Evolutionary conservation across 495 filamentous ascomycete genomes (phyloP), one percentile per base, ranked within the genome.

Genomic region (Trichoderma gamsii): DNA sequence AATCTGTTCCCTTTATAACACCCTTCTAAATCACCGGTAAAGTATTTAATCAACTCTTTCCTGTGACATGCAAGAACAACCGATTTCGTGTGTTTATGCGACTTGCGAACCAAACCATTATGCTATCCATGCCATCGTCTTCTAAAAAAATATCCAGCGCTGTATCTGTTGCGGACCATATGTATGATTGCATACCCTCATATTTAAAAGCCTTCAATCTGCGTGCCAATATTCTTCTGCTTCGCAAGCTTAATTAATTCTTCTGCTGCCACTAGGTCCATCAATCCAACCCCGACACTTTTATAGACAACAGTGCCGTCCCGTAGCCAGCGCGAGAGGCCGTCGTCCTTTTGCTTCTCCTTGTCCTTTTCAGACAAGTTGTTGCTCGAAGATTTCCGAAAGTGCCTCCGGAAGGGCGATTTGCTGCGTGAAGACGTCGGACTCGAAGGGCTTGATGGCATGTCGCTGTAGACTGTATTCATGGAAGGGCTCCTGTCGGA

Each of bases 291-390:
- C 1, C 91, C 91, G 11, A 95, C 91, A 72, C 86, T 88, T 81
- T 94, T 94, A 73, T 91, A 95, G 27, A 95, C 87, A 43, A 96
- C 91, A 78, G 96, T 97, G 2, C 94, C 94, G 27, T 78, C 82
- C 67, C 87, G 80, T 69, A 96, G 76, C 91, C 92, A 95, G 25
- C 87, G 82, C 76, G 52, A 41, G 29, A 61, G n/a, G 21, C 4
- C 52, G 43, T 67, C 66, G n/a, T 67, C 66, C 49, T n/a, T 70
- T 29, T 82, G 78, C 27, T 77, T 72, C 32, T 76, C 72, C 3
- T 69, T 71, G 13, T 65, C 63, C 51, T 69, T 68, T 59, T 73
- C 65, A 46, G 73, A 76, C 1, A 70, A 70, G 29, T 49, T 70
- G 29, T 49, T 70, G 8, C 72, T 69, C 25, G 63, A 65, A 6